phyloP scores from a whole-genome alignment of 1,284 basidiomycete species.

The Ceratobasidium sp. region DNA sequence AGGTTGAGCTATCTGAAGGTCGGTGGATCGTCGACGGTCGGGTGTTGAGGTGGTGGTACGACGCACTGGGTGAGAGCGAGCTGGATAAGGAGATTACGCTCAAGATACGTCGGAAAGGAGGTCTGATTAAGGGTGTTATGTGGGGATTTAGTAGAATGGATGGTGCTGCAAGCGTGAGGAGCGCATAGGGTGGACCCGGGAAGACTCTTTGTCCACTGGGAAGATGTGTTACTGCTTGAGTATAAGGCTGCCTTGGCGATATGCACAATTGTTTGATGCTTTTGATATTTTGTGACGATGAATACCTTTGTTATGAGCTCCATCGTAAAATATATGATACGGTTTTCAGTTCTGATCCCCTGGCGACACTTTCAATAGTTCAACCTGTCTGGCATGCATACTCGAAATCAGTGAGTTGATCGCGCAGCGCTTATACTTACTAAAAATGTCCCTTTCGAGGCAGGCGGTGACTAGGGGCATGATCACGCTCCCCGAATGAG shows the following conservation, averaged over 20 bases:
- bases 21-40: conserved; percentile 75
- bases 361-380: neutral
- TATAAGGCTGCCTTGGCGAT: neutral
- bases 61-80: conserved; percentile 66
- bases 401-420: no score
- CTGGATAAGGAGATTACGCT: conserved; percentile 69
- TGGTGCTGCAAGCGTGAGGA: conserved; percentile 12
- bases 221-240: conserved; percentile 37
- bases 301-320: conserved; percentile 14
- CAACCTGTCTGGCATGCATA: no score
- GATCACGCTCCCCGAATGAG: no score
- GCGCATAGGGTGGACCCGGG: conserved; percentile 5
- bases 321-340: conserved; percentile 16
- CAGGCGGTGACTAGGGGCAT: no score
- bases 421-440: no score
- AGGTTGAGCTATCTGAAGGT: conserved; percentile 66
- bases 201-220: conserved; percentile 29
- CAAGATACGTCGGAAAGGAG: conserved; percentile 72
- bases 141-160: conserved; percentile 37
- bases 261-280: neutral
- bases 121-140: conserved; percentile 64
- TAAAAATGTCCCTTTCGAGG: no score
- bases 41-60: conserved; percentile 88
- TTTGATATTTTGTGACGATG: neutral
- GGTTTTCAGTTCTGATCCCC: no score